Conservation (phyloP, 2,329 filamentous ascomycete species). For the Diaporthe sp. region DNA sequence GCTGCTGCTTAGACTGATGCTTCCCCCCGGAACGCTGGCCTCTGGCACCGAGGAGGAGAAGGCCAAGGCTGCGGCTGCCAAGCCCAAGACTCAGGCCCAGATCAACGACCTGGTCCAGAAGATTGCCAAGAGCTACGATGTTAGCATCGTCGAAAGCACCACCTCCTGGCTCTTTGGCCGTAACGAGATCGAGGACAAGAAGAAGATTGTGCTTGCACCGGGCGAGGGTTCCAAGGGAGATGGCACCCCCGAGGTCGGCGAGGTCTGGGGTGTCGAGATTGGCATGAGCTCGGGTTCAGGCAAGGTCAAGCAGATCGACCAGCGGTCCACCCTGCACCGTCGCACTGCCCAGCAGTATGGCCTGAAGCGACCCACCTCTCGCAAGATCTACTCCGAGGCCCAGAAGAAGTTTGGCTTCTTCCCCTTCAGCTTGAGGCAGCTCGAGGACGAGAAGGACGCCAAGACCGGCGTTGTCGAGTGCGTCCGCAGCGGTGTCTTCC, state of each 20-base stretch:
- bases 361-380: conserved; percentile 93
- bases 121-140: conserved; percentile 90
- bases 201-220: conserved; percentile 96
- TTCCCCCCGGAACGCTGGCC: conserved; percentile 89
- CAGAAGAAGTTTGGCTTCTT: conserved; percentile 98
- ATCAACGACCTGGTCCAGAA: conserved; percentile 93
- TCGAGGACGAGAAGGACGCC: conserved; percentile 96
- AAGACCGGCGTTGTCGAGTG: conserved; percentile 97
- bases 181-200: conserved; percentile 96
- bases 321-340: conserved; percentile 92
- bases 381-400: conserved; percentile 92
- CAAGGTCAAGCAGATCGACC: conserved; percentile 93
- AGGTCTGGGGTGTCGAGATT: conserved; percentile 98
- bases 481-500: conserved; percentile 90
- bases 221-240: conserved; percentile 92
- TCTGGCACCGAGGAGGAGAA: conserved; percentile 93
- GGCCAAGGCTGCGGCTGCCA: conserved; percentile 87
- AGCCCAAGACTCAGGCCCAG: conserved; percentile 86
- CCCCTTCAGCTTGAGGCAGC: conserved; percentile 96
- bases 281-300: conserved; percentile 91
- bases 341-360: conserved; percentile 92
- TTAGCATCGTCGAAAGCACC: conserved; percentile 96
- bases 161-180: conserved; percentile 97
- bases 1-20: conserved; percentile 88
- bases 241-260: conserved; percentile 86